These are phyloP conservation scores for Melocanna baccifera DNA, from an alignment of 176 grass and related monocot genomes.

Conservation along the genomic window DNA sequence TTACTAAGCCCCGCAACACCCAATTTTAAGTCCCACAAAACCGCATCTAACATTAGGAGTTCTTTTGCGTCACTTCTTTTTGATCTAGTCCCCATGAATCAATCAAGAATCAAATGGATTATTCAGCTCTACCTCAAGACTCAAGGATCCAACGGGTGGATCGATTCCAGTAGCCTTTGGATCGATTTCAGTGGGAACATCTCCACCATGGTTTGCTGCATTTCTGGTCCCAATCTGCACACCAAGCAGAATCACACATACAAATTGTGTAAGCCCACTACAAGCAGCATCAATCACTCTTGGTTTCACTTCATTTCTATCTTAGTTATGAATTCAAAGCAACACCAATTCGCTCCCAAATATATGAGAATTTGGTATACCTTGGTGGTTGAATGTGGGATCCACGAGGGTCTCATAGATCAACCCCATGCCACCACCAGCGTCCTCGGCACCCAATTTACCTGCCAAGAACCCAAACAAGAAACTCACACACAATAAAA, in stretches of 20 bases:
- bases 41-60: no score
- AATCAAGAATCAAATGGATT: no score
- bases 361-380: slow-evolving; percentile 16
- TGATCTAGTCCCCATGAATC: no score
- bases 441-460: slow-evolving; percentile 88
- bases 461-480: slow-evolving; percentile 40
- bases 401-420: slow-evolving; percentile 88
- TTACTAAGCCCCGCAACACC: no score
- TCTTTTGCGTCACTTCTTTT: no score
- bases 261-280: not conserved
- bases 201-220: slow-evolving; percentile 91
- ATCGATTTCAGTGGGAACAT: slow-evolving; percentile 90
- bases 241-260: not conserved
- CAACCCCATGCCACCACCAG: slow-evolving; percentile 85
- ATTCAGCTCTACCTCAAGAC: no score
- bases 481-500: not conserved
- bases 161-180: no score
- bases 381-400: slow-evolving; percentile 99
- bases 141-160: no score
- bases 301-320: not conserved
- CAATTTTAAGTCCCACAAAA: no score
- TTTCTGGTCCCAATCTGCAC: slow-evolving; percentile 82
- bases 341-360: not conserved
- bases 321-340: not conserved
- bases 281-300: not conserved